Evolutionary conservation across 768 basidiomycete genomes (phyloP).

Genomic region (Tubosaeta brunneosetosa): DNA sequence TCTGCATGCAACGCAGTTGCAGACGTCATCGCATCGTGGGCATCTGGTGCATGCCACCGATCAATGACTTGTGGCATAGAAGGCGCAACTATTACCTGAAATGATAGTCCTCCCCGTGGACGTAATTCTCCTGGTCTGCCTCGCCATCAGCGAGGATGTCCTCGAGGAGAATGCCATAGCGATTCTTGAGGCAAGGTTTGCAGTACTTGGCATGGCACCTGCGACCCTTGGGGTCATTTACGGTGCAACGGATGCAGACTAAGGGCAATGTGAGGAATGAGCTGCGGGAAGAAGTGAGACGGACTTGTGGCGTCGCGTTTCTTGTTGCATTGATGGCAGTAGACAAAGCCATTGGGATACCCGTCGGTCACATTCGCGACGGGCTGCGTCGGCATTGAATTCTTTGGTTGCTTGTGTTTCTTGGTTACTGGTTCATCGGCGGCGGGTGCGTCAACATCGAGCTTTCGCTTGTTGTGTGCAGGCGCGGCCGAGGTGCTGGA

Average conservation of each 20-base stretch:
- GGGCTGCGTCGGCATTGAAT: slow-evolving; percentile 10
- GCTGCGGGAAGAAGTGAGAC: slow-evolving; percentile 12
- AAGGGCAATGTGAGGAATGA: slow-evolving; percentile 4
- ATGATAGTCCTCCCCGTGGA: slow-evolving; percentile 33
- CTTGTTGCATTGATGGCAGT: slow-evolving; percentile 71
- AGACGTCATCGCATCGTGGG: slow-evolving; percentile 59
- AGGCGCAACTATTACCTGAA: slow-evolving; percentile 45
- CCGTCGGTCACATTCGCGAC: slow-evolving; percentile 22
- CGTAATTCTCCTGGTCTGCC: slow-evolving; percentile 24
- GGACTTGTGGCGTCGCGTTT: slow-evolving; percentile 52
- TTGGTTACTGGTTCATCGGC: slow-evolving; percentile 16
- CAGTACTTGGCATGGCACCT: slow-evolving; percentile 61
- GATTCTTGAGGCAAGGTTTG: slow-evolving; percentile 59
- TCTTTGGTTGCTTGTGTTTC: slow-evolving; percentile 29
- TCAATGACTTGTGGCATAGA: slow-evolving; percentile 6
- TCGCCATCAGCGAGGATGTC: slow-evolving; percentile 41
- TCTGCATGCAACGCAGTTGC: slow-evolving; percentile 64
- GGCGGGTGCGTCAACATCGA: slow-evolving; percentile 27
- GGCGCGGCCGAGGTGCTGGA: slow-evolving; percentile 29
- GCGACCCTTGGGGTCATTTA: slow-evolving; percentile 28
- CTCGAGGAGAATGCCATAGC: slow-evolving; percentile 46
- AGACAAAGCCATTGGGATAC: slow-evolving; percentile 39
- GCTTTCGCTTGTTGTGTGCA: slow-evolving; percentile 47
- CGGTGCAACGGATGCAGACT: slow-evolving; percentile 40
- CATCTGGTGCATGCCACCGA: slow-evolving; percentile 44